A percentile compares a stretch with the other conserved stretches of the same genome.
Evolutionary conservation across 1,284 basidiomycete genomes (phyloP).

Genomic region (Cutaneotrichosporon curvatum): DNA sequence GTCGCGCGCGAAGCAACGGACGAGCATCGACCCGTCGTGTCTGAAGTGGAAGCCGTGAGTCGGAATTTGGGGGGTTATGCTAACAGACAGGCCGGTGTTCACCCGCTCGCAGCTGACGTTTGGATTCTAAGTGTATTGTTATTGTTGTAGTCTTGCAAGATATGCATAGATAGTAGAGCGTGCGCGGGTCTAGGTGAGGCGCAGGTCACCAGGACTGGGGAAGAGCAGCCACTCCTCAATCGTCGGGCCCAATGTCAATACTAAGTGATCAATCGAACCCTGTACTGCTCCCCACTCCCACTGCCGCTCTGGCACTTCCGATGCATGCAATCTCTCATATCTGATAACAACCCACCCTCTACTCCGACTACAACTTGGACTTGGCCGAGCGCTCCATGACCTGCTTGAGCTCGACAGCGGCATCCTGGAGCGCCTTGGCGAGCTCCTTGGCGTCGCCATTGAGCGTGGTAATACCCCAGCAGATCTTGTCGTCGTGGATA

Average conservation of each 20-base stretch:
- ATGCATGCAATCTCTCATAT: not conserved
- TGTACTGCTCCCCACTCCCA: too few relatives aligned
- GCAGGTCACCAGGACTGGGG: too few relatives aligned
- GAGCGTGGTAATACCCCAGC: constrained; percentile 85
- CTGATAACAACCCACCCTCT: not conserved
- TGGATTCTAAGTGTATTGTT: constrained; percentile 55
- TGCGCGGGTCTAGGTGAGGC: too few relatives aligned
- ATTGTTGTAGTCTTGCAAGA: too few relatives aligned
- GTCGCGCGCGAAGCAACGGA: constrained; percentile 67
- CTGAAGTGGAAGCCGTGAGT: constrained; percentile 77
- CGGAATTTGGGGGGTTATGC: too few relatives aligned
- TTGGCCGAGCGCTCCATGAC: constrained; percentile 65
- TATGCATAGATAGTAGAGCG: too few relatives aligned
- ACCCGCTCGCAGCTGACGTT: constrained; percentile 82
- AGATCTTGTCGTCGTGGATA: constrained; percentile 77
- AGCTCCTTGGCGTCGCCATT: constrained; percentile 59
- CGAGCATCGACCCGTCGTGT: constrained; percentile 70
- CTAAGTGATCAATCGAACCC: too few relatives aligned
- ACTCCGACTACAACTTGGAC: constrained; percentile 24
- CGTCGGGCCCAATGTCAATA: too few relatives aligned
- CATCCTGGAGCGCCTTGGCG: constrained; percentile 66
- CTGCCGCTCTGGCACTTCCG: too few relatives aligned
- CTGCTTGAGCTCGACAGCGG: constrained; percentile 64
- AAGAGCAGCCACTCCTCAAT: too few relatives aligned
- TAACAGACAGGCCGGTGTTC: constrained; percentile 59